phyloP scores from a whole-genome alignment of 495 filamentous ascomycete genomes.

The Tetracladium marchalianum region DNA sequence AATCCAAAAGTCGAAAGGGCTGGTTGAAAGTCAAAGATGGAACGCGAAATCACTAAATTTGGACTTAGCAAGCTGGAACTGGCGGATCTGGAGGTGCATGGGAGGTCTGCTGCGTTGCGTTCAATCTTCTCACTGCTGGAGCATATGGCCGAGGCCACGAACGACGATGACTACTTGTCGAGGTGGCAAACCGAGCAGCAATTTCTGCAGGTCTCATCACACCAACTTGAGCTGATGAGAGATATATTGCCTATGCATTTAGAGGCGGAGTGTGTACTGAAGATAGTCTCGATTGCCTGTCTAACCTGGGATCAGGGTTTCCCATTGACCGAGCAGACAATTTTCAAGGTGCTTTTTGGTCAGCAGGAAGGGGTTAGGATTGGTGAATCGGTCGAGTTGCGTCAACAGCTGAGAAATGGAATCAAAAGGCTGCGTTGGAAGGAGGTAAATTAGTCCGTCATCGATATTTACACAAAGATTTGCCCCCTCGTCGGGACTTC shows the following conservation, averaged over 20 bases:
- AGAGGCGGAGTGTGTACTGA: constrained; percentile 4
- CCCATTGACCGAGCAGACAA: background rate
- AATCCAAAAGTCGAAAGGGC: background rate
- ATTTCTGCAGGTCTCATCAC: constrained; percentile 13
- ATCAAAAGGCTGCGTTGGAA: constrained; percentile 7
- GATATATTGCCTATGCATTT: constrained; percentile 3
- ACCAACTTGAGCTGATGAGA: constrained; percentile 1
- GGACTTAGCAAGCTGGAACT: too few relatives aligned
- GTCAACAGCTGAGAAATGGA: constrained; percentile 12
- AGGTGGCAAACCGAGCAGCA: constrained; percentile 14
- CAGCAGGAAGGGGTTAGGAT: constrained; percentile 8
- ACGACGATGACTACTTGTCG: background rate
- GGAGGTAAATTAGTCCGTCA: constrained; percentile 1
- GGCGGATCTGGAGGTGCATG: background rate
- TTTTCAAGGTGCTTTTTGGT: background rate
- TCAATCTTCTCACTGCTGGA: constrained; percentile 4
- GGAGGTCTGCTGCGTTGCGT: constrained; percentile 2
- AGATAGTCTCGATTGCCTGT: constrained; percentile 1
- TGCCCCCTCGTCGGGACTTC: constrained; percentile 1
- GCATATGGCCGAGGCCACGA: background rate
- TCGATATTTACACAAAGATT: constrained; percentile 15
- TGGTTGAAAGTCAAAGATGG: too few relatives aligned
- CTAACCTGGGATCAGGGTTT: constrained; percentile 14
- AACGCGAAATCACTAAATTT: too few relatives aligned
- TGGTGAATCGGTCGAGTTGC: constrained; percentile 1